Evolutionary conservation across 1,284 basidiomycete species (phyloP).

Genomic region (Trichosporon faecale): DNA sequence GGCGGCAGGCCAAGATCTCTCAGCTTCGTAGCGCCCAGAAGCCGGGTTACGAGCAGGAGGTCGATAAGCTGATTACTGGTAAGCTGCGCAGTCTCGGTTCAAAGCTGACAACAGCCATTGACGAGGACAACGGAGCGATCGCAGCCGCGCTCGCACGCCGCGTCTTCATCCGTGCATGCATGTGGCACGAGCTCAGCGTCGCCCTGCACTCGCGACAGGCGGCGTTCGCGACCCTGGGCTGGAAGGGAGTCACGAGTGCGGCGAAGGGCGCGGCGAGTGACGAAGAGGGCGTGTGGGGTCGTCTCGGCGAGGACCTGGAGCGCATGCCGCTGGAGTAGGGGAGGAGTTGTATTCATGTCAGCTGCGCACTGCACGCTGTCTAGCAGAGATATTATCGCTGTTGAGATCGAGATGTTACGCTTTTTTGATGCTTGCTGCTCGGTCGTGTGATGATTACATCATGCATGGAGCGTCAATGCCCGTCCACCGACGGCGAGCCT

Average conservation of each 20-base stretch:
- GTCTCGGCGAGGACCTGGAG: constrained; percentile 66
- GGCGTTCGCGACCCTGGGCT: constrained; percentile 67
- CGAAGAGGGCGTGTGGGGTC: constrained; percentile 68
- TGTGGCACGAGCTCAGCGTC: constrained; percentile 88
- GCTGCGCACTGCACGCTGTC: neutral
- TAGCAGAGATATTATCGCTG: neutral
- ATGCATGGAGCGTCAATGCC: neutral
- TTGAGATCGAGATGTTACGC: neutral
- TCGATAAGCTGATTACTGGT: constrained; percentile 61
- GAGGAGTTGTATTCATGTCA: neutral
- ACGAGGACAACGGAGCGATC: constrained; percentile 56
- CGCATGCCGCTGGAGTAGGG: constrained; percentile 76
- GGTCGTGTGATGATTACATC: constrained; percentile 1
- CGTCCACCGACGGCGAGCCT: neutral
- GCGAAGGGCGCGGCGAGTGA: constrained; percentile 51
- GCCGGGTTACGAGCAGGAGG: constrained; percentile 77
- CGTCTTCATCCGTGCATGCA: constrained; percentile 78
- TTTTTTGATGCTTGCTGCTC: neutral
- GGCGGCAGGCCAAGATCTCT: constrained; percentile 70
- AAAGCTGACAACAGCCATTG: constrained; percentile 32
- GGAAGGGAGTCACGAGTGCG: constrained; percentile 52
- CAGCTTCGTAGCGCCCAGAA: constrained; percentile 64
- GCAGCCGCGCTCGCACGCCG: constrained; percentile 65
- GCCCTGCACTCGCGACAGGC: constrained; percentile 85
- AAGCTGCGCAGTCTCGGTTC: constrained; percentile 1